These are phyloP conservation scores for Rhizoclosmatium sp. DNA, from an alignment of 192 early-diverging fungal species.

Conservation along the genomic window DNA sequence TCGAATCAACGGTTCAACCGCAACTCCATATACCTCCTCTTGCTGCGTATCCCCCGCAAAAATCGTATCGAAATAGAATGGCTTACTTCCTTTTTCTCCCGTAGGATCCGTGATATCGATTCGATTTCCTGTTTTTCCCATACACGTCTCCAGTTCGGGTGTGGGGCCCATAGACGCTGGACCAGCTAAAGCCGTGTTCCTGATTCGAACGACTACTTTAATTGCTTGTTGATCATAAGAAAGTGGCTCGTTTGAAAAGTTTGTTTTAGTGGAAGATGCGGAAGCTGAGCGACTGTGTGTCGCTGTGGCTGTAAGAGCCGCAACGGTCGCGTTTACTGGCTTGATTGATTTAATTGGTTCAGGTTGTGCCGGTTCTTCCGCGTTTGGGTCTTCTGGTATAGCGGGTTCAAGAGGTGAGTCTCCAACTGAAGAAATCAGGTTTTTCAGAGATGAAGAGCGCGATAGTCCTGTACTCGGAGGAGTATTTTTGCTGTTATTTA, in stretches of 20 bases:
- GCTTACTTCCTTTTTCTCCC: conserved; percentile 30
- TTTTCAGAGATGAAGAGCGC: too few species aligned
- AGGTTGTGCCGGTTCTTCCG: too few species aligned
- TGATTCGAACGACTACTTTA: conserved; percentile 11
- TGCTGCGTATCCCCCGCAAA: conserved; percentile 48
- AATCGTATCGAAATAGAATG: conserved; percentile 52
- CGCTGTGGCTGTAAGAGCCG: too few species aligned
- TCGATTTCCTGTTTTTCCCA: conserved; percentile 1
- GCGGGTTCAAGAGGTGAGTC: too few species aligned
- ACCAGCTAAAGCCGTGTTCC: neutral
- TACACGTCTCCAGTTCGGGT: neutral
- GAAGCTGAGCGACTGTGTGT: too few species aligned
- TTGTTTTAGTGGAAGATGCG: too few species aligned
- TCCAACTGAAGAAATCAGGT: too few species aligned
- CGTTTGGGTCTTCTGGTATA: too few species aligned
- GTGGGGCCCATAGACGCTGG: neutral
- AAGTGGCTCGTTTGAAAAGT: neutral
- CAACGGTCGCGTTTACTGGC: too few species aligned
- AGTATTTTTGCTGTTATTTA: too few species aligned
- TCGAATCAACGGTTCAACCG: conserved; percentile 49
- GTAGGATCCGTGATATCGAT: conserved; percentile 24
- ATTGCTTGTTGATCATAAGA: neutral
- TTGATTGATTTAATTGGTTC: too few species aligned
- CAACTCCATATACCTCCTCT: conserved; percentile 40
- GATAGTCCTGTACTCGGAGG: too few species aligned